phyloP scores from a whole-genome alignment of 192 early-diverging fungal genomes.

The Dissophora ornata region DNA sequence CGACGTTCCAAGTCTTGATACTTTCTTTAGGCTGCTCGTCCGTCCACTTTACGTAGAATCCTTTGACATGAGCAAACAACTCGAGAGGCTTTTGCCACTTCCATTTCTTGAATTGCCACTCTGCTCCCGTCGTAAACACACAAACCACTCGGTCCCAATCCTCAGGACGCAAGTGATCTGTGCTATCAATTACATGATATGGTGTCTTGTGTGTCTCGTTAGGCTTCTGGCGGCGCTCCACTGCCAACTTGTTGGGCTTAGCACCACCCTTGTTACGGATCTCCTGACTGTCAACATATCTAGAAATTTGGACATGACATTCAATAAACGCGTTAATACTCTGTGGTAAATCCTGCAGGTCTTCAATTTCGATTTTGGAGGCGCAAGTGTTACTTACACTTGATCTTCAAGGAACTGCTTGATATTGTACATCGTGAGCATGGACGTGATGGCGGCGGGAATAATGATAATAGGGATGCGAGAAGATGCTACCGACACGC shows the following conservation, averaged over 20 bases:
- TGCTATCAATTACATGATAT: constrained; percentile 87
- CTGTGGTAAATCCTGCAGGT: too few species aligned
- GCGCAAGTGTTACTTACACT: constrained; percentile 61
- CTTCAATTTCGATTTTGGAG: too few species aligned
- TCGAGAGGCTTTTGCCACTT: constrained; percentile 86
- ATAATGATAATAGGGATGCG: constrained; percentile 91
- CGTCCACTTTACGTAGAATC: constrained; percentile 70
- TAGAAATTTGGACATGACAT: too few species aligned
- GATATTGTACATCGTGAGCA: constrained; percentile 91
- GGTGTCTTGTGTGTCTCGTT: constrained; percentile 62
- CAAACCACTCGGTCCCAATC: constrained; percentile 93
- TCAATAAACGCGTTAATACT: too few species aligned
- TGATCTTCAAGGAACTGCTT: constrained; percentile 84
- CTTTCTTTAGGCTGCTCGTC: constrained; percentile 58
- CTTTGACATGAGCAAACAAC: constrained; percentile 82
- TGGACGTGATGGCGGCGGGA: constrained; percentile 85
- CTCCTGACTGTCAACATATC: constrained; percentile 73
- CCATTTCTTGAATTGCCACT: constrained; percentile 97
- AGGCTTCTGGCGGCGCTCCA: constrained; percentile 70
- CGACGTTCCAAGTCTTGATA: constrained; percentile 63
- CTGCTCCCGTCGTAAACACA: constrained; percentile 90
- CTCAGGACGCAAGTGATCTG: constrained; percentile 73
- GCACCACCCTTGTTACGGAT: constrained; percentile 69
- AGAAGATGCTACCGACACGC: constrained; percentile 17
- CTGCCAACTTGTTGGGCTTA: constrained; percentile 72